These are phyloP conservation scores for Alisma plantagoaquatica DNA, from an alignment of 106 monocot species.

Conservation along the genomic window DNA sequence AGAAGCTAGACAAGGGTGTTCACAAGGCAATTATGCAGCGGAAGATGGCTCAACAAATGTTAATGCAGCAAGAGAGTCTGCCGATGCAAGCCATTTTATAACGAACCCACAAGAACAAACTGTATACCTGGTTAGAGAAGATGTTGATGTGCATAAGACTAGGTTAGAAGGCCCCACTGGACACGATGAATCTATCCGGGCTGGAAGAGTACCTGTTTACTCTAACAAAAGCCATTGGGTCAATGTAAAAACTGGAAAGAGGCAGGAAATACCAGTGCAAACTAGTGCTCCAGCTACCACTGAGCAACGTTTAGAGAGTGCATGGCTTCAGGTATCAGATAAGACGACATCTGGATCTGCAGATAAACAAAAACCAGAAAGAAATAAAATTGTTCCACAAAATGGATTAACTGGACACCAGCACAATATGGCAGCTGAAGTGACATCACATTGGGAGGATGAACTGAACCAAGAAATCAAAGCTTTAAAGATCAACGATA, in stretches of 20 bases:
- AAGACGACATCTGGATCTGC: slow-evolving; percentile 28
- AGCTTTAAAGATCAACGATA: slow-evolving; percentile 10
- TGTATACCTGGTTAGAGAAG: too few species aligned
- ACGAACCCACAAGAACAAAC: too few species aligned
- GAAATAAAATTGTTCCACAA: slow-evolving; percentile 2
- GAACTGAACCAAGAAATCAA: slow-evolving; percentile 18
- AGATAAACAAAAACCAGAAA: slow-evolving; percentile 1
- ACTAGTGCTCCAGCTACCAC: slow-evolving; percentile 10
- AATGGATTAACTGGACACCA: not conserved
- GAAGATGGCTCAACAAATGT: slow-evolving; percentile 4
- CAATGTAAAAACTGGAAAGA: too few species aligned
- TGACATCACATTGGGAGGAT: slow-evolving; percentile 25
- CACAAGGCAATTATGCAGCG: not conserved
- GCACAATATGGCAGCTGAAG: not conserved
- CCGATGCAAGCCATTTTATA: too few species aligned
- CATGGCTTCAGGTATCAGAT: slow-evolving; percentile 58
- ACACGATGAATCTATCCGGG: slow-evolving; percentile 5
- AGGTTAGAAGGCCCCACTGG: too few species aligned
- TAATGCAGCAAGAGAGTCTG: not conserved
- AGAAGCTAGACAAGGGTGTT: not conserved
- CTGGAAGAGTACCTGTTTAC: slow-evolving; percentile 2
- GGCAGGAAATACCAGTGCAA: too few species aligned
- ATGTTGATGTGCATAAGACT: too few species aligned
- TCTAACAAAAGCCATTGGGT: too few species aligned
- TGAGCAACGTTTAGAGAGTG: slow-evolving; percentile 59